phyloP scores from a whole-genome alignment of 1,284 basidiomycete genomes.

The Austroboletus niveus region DNA sequence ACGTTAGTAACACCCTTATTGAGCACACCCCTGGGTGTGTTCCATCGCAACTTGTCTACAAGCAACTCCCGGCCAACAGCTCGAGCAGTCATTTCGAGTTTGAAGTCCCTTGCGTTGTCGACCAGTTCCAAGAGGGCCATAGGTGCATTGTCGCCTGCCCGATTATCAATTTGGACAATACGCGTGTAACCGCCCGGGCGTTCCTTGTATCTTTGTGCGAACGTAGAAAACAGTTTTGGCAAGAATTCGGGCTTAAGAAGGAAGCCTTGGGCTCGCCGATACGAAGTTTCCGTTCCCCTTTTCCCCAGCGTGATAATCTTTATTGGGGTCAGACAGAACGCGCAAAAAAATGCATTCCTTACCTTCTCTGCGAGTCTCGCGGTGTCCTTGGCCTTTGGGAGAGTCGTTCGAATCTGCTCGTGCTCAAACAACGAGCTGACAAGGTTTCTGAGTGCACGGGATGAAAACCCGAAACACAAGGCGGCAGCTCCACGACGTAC shows the following conservation, averaged over 20 bases:
- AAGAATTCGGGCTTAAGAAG: conserved; percentile 70
- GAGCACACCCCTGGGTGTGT: conserved; percentile 46
- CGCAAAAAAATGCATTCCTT: conserved; percentile 2
- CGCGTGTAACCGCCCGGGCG: conserved; percentile 96
- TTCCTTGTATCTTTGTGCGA: conserved; percentile 79
- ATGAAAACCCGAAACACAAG: conserved; percentile 3
- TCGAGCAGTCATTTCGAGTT: conserved; percentile 82
- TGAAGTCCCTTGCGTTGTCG: conserved; percentile 89
- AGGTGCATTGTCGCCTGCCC: conserved; percentile 92
- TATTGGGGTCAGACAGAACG: conserved; percentile 10
- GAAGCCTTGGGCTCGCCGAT: conserved; percentile 69
- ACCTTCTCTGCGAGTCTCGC: conserved; percentile 94
- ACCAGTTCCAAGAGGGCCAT: conserved; percentile 92
- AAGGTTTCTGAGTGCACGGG: conserved; percentile 65
- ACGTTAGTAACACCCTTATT: conserved; percentile 49
- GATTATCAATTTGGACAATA: conserved; percentile 86
- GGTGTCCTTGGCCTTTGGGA: conserved; percentile 93
- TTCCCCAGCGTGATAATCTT: conserved; percentile 91
- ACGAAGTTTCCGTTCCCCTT: conserved; percentile 66
- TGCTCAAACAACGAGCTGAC: conserved; percentile 95
- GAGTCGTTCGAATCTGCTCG: conserved; percentile 94
- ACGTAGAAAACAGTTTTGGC: conserved; percentile 79
- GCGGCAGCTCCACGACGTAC: conserved; percentile 41
- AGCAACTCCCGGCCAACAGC: conserved; percentile 79
- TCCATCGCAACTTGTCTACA: conserved; percentile 47